Conservation (phyloP, 345 rosid genomes). For the Garcia nutans region DNA sequence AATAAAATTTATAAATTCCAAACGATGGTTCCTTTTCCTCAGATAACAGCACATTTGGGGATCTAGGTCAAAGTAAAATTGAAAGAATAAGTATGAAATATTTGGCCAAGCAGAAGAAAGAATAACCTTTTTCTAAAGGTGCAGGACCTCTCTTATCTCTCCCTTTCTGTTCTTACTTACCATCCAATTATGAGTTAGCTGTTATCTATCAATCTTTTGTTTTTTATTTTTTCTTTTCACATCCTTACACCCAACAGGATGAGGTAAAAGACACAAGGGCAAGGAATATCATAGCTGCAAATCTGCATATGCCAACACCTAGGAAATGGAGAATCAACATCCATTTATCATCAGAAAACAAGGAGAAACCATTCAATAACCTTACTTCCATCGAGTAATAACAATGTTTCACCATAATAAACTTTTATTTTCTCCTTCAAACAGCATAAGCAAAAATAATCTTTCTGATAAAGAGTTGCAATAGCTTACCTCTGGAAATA, state of each 20-base stretch:
- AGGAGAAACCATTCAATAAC: not conserved
- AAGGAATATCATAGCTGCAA: not conserved
- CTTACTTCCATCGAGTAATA: not conserved
- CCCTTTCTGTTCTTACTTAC: too few species aligned
- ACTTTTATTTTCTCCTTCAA: not conserved
- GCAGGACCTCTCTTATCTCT: too few species aligned
- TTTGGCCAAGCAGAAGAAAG: too few species aligned
- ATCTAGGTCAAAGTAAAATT: too few species aligned
- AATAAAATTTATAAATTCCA: too few species aligned
- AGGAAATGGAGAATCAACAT: not conserved
- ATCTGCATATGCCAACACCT: not conserved
- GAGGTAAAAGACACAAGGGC: not conserved
- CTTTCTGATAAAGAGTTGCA: not conserved
- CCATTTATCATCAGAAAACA: not conserved
- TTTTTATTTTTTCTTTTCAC: too few species aligned
- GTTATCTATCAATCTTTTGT: too few species aligned
- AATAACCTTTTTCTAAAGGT: too few species aligned
- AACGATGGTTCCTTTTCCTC: not conserved
- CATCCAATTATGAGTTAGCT: too few species aligned
- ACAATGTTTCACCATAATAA: not conserved
- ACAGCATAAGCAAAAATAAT: not conserved
- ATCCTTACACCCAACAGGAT: too few species aligned
- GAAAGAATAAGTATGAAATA: too few species aligned
- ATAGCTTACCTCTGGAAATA: conserved; percentile 84
- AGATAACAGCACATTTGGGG: too few species aligned